Base-by-base conservation (phyloP, 1,284 basidiomycete species). In the Cutaneotrichosporon mucoides region DNA sequence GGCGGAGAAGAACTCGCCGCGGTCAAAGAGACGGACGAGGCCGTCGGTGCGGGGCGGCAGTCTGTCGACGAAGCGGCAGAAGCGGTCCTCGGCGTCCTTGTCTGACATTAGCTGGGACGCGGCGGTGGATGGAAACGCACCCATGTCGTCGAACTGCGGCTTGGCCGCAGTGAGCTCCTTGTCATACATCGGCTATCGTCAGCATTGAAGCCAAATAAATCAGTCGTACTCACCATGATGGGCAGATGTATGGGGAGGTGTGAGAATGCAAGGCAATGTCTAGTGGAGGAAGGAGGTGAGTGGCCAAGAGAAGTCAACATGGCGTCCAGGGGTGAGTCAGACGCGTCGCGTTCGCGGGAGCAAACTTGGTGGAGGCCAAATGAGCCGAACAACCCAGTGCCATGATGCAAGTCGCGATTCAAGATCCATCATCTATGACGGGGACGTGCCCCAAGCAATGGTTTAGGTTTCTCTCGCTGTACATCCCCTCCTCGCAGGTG, bases 11-110 rank as follows among this genome's bases (percentile, higher is more conserved):
- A 87, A 98, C 16, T 92, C 88, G 37, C 75, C 76, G 56, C 92
- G 85, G 69, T 88, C 86, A 73, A 97, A 96, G 5, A 97, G 83
- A 13, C 93, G 85, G 46, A 97, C 81, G 3, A 88, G 88, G 16
- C 79, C 82, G 4, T 79, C 76, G 0, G 77, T 65, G 59, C 76
- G 76, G 75, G 66, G 72, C 0, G 86, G 85, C 50, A 92, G 82
- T 46, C 81, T 83, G 16, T 80, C 77, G 64, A 90, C 90, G 78
- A 90, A 92, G 0, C 83, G 78, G 67, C 87, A 84, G 70, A 92
- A 92, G 0, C 87, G 87, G 12, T 87, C 85, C 74, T 92, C 88
- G 34, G 81, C 79, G n/a, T 80, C 74, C 55, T 82, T 81, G 61
- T 85, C 85, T 79, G 61, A 16, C 24, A 49, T 50, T 38, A 62